A percentile compares a stretch with the other conserved stretches of the same genome.
phyloP scores from a whole-genome alignment of 2,329 filamentous ascomycete genomes.

The Verticillium klebahnii region DNA sequence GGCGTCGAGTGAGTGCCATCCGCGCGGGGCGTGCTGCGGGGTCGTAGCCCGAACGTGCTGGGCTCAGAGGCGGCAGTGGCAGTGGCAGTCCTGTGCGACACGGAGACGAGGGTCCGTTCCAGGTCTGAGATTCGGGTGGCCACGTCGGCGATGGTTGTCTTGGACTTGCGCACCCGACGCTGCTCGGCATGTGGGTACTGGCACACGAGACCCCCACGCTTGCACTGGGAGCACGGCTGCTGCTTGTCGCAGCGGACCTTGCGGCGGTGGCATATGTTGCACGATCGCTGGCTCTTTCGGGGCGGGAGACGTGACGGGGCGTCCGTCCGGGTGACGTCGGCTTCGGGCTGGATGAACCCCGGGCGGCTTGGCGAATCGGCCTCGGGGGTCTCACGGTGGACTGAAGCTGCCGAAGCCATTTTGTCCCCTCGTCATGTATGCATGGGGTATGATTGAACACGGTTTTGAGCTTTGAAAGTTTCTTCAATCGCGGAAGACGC shows the following conservation, averaged over 20 bases:
- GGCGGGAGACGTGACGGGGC: not conserved
- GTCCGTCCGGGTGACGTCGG: not conserved
- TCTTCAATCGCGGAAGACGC: too few species aligned
- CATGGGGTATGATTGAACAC: too few species aligned
- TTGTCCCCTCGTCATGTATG: not conserved
- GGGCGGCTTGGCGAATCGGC: not conserved
- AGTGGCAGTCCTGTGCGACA: not conserved
- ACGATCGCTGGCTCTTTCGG: constrained; percentile 20
- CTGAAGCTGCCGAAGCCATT: not conserved
- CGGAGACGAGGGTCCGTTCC: constrained; percentile 21
- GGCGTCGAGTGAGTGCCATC: not conserved
- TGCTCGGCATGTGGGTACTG: constrained; percentile 17
- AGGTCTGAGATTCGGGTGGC: constrained; percentile 28
- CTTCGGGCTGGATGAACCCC: not conserved
- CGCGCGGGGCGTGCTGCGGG: not conserved
- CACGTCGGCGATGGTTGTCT: constrained; percentile 24
- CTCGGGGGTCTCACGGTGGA: not conserved
- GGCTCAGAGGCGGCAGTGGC: not conserved
- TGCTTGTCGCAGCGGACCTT: constrained; percentile 27
- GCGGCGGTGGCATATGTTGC: constrained; percentile 21
- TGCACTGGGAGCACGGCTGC: constrained; percentile 21
- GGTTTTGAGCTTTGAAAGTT: too few species aligned
- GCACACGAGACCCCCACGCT: constrained; percentile 20
- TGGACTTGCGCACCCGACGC: constrained; percentile 17
- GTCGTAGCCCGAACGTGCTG: not conserved